Evolutionary conservation across 805 yeast species (phyloP).

Genomic region (Pichia kluyveri): DNA sequence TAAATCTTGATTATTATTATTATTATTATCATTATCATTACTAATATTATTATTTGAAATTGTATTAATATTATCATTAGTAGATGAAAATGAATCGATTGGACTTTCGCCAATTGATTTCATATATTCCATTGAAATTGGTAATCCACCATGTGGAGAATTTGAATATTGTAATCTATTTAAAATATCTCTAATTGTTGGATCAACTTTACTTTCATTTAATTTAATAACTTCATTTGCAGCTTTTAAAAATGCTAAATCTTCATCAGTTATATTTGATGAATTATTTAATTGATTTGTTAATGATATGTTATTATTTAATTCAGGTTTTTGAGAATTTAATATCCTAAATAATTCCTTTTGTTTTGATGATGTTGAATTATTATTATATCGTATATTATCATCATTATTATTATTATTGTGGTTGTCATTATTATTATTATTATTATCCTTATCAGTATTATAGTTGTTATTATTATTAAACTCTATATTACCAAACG

Average conservation of each 20-base stretch:
- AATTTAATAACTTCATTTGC: slow-evolving; percentile 53
- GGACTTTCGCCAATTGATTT: slow-evolving; percentile 1
- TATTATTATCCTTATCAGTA: too few relatives aligned
- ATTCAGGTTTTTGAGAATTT: slow-evolving; percentile 20
- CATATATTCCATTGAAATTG: slow-evolving; percentile 20
- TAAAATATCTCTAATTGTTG: slow-evolving; percentile 52
- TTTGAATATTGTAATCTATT: slow-evolving; percentile 49
- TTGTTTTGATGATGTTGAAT: not conserved
- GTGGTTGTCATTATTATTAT: not conserved
- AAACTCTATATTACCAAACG: not conserved
- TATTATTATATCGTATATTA: not conserved
- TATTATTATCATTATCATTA: not conserved
- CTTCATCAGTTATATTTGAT: slow-evolving; percentile 33
- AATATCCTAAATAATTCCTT: slow-evolving; percentile 16
- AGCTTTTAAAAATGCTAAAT: slow-evolving; percentile 43
- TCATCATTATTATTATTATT: not conserved
- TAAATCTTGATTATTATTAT: not conserved
- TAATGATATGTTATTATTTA: too few relatives aligned
- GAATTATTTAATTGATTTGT: slow-evolving; percentile 5
- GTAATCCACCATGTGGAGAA: slow-evolving; percentile 51
- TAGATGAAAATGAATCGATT: not conserved
- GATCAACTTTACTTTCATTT: slow-evolving; percentile 41
- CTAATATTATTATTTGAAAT: not conserved
- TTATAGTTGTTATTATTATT: too few relatives aligned
- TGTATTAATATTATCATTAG: too few relatives aligned